A percentile compares a stretch with the other conserved stretches of the same genome.
These are phyloP conservation scores for Ramularia endophylla DNA, from an alignment of 2,329 filamentous ascomycete genomes.

Conservation along the genomic window DNA sequence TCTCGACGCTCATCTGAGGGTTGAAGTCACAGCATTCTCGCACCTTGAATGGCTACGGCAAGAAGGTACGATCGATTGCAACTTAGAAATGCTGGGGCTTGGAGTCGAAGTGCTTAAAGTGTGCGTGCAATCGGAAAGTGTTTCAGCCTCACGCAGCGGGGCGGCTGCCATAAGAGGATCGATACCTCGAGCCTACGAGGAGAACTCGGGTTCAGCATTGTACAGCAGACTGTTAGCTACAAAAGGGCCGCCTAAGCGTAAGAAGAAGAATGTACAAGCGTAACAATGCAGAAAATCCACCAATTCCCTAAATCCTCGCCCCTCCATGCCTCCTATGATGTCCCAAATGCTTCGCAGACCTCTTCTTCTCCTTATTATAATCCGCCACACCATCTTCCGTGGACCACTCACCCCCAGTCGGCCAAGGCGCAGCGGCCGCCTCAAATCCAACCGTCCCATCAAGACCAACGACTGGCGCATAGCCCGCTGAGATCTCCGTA, in stretches of 20 bases:
- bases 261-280: not conserved
- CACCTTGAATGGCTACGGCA: not conserved
- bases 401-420: constrained; percentile 6
- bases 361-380: constrained; percentile 17
- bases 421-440: constrained; percentile 2
- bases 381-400: constrained; percentile 7
- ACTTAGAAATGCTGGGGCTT: no score
- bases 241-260: no score
- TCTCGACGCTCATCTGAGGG: not conserved
- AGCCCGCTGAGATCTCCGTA: not conserved
- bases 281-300: not conserved
- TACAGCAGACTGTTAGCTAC: no score
- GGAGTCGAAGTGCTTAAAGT: no score
- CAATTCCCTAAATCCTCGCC: constrained; percentile 4
- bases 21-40: not conserved
- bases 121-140: no score
- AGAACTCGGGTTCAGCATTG: no score
- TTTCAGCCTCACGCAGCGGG: no score
- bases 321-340: constrained; percentile 21
- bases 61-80: not conserved
- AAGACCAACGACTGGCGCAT: constrained; percentile 2
- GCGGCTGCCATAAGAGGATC: no score
- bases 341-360: constrained; percentile 19
- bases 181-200: no score
- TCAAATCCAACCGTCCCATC: constrained; percentile 2